phyloP scores from a whole-genome alignment of 768 basidiomycete species.

The Paxillus involutus region DNA sequence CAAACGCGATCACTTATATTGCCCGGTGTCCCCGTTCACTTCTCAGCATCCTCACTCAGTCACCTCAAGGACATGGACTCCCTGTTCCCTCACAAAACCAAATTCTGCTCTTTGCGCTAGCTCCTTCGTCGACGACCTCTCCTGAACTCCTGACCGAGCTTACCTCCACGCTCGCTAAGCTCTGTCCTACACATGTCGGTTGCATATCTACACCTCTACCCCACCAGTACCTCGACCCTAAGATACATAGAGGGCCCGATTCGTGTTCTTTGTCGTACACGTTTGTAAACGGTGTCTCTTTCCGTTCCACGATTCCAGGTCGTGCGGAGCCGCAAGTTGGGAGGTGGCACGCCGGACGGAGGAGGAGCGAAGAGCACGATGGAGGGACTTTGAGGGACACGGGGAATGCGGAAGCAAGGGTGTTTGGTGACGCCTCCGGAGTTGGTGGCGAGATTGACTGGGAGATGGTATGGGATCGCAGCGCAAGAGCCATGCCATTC shows the following conservation, averaged over 20 bases:
- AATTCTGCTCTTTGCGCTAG: slow-evolving; percentile 24
- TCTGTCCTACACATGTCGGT: slow-evolving; percentile 49
- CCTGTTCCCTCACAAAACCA: not conserved
- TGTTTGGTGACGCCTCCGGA: slow-evolving; percentile 1
- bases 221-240: slow-evolving; percentile 7
- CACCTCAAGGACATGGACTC: slow-evolving; percentile 1
- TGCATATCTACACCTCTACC: slow-evolving; percentile 59
- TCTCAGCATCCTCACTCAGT: slow-evolving; percentile 5
- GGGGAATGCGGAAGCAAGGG: slow-evolving; percentile 1
- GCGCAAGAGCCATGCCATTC: slow-evolving; percentile 3
- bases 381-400: not conserved
- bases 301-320: slow-evolving; percentile 66
- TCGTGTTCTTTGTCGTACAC: slow-evolving; percentile 64
- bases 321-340: slow-evolving; percentile 62
- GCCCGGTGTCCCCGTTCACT: slow-evolving; percentile 20
- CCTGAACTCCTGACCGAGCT: slow-evolving; percentile 35
- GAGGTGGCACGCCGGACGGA: slow-evolving; percentile 62
- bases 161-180: slow-evolving; percentile 38
- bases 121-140: slow-evolving; percentile 23
- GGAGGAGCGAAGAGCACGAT: slow-evolving; percentile 9
- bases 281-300: slow-evolving; percentile 41
- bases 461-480: slow-evolving; percentile 51
- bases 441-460: slow-evolving; percentile 37
- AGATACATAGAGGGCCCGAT: slow-evolving; percentile 26
- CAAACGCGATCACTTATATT: slow-evolving; percentile 12